Conservation (phyloP, 192 early-diverging fungal genomes). For the Coemansia sp. region DNA sequence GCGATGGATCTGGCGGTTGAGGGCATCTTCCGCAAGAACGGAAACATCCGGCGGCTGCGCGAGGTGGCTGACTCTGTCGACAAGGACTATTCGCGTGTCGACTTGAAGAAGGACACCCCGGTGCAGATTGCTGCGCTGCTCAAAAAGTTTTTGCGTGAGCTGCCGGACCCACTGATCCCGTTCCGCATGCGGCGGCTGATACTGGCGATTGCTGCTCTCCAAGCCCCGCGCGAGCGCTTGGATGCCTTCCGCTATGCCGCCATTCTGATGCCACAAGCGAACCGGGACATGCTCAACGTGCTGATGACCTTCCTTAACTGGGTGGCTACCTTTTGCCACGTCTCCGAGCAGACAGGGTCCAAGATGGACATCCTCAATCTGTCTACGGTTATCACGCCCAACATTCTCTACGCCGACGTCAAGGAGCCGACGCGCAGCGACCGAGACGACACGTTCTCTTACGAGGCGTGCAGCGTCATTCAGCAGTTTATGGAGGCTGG, state of each 20-base stretch:
- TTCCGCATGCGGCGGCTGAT: slow-evolving; percentile 85
- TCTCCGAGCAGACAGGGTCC: slow-evolving; percentile 71
- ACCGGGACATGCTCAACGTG: slow-evolving; percentile 92
- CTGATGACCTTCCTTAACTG: slow-evolving; percentile 81
- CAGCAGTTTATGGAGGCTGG: slow-evolving; percentile 64
- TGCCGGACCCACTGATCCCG: slow-evolving; percentile 94
- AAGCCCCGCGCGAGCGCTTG: slow-evolving; percentile 54
- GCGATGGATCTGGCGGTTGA: slow-evolving; percentile 76
- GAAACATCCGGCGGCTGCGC: slow-evolving; percentile 89
- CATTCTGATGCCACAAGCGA: slow-evolving; percentile 82
- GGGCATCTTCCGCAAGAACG: slow-evolving; percentile 97
- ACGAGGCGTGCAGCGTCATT: slow-evolving; percentile 66
- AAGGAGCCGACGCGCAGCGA: slow-evolving; percentile 80
- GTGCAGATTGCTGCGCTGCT: slow-evolving; percentile 93
- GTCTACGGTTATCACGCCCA: slow-evolving; percentile 92
- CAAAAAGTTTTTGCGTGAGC: slow-evolving; percentile 94
- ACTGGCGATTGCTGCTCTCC: slow-evolving; percentile 70
- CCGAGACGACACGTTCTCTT: slow-evolving; percentile 61
- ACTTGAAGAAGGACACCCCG: slow-evolving; percentile 68
- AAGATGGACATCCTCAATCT: slow-evolving; percentile 93
- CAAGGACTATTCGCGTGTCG: slow-evolving; percentile 69
- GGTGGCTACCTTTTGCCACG: slow-evolving; percentile 75
- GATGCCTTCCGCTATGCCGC: slow-evolving; percentile 76
- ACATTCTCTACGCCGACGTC: slow-evolving; percentile 81
- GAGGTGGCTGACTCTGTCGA: slow-evolving; percentile 83